Evolutionary conservation across 1,284 basidiomycete species (phyloP).

Genomic region (Farysia itapuensis): DNA sequence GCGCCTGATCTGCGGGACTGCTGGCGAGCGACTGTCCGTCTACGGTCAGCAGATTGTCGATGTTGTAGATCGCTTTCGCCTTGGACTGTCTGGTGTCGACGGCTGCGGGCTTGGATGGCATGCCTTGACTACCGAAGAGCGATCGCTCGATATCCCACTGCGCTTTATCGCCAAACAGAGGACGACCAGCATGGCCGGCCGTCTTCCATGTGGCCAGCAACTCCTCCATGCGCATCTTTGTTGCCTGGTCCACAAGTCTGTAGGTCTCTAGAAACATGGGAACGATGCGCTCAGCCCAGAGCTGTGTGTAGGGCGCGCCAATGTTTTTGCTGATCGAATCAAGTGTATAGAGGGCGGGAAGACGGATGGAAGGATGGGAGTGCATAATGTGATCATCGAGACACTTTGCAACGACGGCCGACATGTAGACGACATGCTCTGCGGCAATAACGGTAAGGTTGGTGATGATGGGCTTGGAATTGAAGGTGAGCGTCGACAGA

Average conservation of each 20-base stretch:
- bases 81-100: slow-evolving; percentile 19
- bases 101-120: slow-evolving; percentile 6
- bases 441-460: slow-evolving; percentile 90
- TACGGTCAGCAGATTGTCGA: slow-evolving; percentile 46
- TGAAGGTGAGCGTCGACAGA: slow-evolving; percentile 83
- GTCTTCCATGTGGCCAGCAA: slow-evolving; percentile 55
- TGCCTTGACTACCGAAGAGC: slow-evolving; percentile 49
- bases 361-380: slow-evolving; percentile 73
- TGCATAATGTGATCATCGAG: slow-evolving; percentile 80
- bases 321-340: slow-evolving; percentile 73
- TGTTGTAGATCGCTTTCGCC: slow-evolving; percentile 43
- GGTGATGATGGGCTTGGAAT: slow-evolving; percentile 94
- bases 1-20: slow-evolving; percentile 26
- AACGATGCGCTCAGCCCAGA: slow-evolving; percentile 50
- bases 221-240: slow-evolving; percentile 56
- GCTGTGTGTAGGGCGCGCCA: slow-evolving; percentile 51
- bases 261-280: slow-evolving; percentile 57
- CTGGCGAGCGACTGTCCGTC: slow-evolving; percentile 35
- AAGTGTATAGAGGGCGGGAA: slow-evolving; percentile 90
- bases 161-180: slow-evolving; percentile 50
- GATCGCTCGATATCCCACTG: slow-evolving; percentile 53
- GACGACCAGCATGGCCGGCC: slow-evolving; percentile 34
- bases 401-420: slow-evolving; percentile 81
- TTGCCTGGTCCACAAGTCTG: slow-evolving; percentile 54
- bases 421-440: slow-evolving; percentile 74